These are phyloP conservation scores for Hypoxylon rickii DNA, from an alignment of 495 filamentous ascomycete genomes.

Conservation along the genomic window DNA sequence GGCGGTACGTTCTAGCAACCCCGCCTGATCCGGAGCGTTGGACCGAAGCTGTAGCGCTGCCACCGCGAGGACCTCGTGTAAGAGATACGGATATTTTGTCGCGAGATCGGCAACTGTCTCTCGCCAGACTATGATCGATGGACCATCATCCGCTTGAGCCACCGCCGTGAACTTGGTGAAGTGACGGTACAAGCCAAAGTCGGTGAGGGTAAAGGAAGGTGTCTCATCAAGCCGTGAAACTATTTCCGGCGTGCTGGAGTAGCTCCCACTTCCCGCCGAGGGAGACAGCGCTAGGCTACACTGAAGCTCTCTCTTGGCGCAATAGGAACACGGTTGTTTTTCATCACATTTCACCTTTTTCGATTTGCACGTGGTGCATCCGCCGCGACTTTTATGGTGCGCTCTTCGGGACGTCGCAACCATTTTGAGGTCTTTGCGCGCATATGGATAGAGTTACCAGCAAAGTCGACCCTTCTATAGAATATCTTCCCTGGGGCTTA, in stretches of 20 bases:
- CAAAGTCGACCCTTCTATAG: too few species aligned
- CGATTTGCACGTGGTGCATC: conserved; percentile 47
- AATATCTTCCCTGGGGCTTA: too few species aligned
- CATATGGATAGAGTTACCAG: too few species aligned
- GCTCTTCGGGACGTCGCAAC: conserved; percentile 10
- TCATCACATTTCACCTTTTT: conserved; percentile 52
- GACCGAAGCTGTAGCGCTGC: conserved; percentile 25
- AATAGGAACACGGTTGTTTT: conserved; percentile 42
- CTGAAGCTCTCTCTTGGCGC: conserved; percentile 27
- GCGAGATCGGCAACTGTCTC: conserved; percentile 26
- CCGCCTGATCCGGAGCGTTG: conserved; percentile 1
- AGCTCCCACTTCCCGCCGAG: neutral
- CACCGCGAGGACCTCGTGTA: conserved; percentile 31
- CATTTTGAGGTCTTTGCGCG: too few species aligned
- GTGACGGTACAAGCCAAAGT: conserved; percentile 24
- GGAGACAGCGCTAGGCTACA: conserved; percentile 17
- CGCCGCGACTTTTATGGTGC: conserved; percentile 23
- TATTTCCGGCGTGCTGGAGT: conserved; percentile 6
- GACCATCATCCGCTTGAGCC: conserved; percentile 23
- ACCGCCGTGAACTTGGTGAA: conserved; percentile 14
- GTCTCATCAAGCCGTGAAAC: neutral
- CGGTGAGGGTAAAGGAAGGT: conserved; percentile 12
- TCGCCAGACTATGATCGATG: conserved; percentile 14
- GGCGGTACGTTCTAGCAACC: conserved; percentile 9
- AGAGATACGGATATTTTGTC: conserved; percentile 27